Evolutionary conservation across 202 grass and related monocot genomes (phyloP).

Genomic region (Zizania palustris): DNA sequence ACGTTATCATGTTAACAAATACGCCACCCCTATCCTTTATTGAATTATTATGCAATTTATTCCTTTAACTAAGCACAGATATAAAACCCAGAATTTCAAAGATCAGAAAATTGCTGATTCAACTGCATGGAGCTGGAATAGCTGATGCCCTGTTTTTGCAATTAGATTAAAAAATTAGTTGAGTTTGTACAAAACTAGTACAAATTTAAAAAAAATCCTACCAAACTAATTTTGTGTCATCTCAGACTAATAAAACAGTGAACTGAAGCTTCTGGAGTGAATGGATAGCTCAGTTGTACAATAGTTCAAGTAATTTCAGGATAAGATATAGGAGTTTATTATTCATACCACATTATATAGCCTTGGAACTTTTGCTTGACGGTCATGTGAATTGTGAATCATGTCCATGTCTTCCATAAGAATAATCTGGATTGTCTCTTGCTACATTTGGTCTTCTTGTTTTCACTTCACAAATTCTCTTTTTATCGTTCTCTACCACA

Average conservation of each 20-base stretch:
- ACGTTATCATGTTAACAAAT: conserved; percentile 13
- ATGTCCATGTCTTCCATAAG: conserved; percentile 36
- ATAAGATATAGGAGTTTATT: background rate
- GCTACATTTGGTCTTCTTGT: conserved; percentile 42
- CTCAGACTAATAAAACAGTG: conserved; percentile 12
- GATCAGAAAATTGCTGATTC: conserved; percentile 4
- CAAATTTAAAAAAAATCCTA: no score
- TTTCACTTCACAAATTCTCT: conserved; percentile 58
- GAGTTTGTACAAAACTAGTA: background rate
- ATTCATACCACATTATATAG: conserved; percentile 52
- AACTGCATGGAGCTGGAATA: background rate
- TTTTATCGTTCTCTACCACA: conserved; percentile 55
- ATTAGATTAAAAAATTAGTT: background rate
- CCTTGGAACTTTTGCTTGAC: conserved; percentile 62
- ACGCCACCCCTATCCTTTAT: conserved; percentile 3
- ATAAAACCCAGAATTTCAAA: conserved; percentile 15
- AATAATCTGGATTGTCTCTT: conserved; percentile 49
- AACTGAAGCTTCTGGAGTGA: conserved; percentile 17
- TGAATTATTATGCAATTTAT: conserved; percentile 38
- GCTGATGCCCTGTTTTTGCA: conserved; percentile 7
- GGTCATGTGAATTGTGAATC: conserved; percentile 45
- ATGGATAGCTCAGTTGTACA: conserved; percentile 6
- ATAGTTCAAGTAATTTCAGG: no score
- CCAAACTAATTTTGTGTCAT: background rate
- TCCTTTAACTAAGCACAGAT: background rate